phyloP scores from a whole-genome alignment of 2,329 filamentous ascomycete genomes.

The Drechslerella stenobrocha region DNA sequence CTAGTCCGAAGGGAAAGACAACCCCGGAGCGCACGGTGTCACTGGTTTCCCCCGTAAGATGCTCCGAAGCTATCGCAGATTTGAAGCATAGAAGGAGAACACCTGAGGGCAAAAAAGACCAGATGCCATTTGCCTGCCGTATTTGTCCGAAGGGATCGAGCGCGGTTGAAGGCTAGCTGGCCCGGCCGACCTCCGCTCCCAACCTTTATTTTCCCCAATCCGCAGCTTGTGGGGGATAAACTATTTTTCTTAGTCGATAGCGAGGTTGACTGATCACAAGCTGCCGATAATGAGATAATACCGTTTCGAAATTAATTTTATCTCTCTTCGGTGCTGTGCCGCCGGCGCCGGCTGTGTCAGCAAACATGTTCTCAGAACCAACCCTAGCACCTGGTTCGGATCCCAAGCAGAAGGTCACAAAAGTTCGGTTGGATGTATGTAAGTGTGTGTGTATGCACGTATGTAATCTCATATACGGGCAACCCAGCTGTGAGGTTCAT shows the following conservation, averaged over 20 bases:
- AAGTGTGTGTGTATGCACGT: no score
- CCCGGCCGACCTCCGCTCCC: neutral
- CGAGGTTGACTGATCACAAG: slow-evolving; percentile 43
- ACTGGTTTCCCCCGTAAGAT: no score
- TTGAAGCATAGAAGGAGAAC: slow-evolving; percentile 5
- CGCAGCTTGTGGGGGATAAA: neutral
- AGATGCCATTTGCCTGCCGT: slow-evolving; percentile 25
- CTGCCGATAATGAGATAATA: slow-evolving; percentile 23
- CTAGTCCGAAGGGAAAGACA: no score
- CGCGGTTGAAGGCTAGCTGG: slow-evolving; percentile 17
- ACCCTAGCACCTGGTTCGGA: neutral
- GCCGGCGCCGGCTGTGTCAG: slow-evolving; percentile 38
- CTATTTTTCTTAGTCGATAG: slow-evolving; percentile 1
- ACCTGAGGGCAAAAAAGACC: neutral
- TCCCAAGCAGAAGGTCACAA: slow-evolving; percentile 5
- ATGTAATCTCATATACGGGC: no score
- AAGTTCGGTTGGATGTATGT: slow-evolving; percentile 14
- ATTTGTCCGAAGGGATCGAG: slow-evolving; percentile 33
- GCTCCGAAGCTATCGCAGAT: slow-evolving; percentile 36
- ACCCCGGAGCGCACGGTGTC: no score
- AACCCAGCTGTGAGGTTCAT: slow-evolving; percentile 47
- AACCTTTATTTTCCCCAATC: neutral
- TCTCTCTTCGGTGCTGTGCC: slow-evolving; percentile 30
- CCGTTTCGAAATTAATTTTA: slow-evolving; percentile 46
- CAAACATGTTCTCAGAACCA: slow-evolving; percentile 7